Evolutionary conservation across 1,284 basidiomycete species (phyloP), one percentile per base, ranked within the genome.

Genomic region (Stygiomarasmius scandens): DNA sequence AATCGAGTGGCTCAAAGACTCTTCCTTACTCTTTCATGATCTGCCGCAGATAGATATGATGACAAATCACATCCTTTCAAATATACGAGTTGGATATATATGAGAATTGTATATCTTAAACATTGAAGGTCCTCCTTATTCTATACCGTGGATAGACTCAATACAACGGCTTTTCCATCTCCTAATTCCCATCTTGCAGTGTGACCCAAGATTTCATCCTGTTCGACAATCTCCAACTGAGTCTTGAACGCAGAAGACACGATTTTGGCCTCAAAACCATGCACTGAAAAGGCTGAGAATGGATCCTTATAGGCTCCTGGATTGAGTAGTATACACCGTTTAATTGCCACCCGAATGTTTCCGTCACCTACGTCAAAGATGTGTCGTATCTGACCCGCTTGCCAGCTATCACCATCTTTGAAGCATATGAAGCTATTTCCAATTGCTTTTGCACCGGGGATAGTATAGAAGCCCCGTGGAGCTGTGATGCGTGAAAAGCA

Each of bases 351-450:
- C 8, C 38, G n/a, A 12, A 41, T 41, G 11, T 9, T n/a, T 19
- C 38, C 38, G n/a, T 41, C 38, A 41, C 11, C 11, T 5, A 16
- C 6, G 25, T 46, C 51, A 20, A 52, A 57, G 23, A 57, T 51
- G 32, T 52, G 49, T 29, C 52, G 49, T n/a, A 57, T 57, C 12
- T 50, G 55, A 32, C 49, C 55, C n/a, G 55, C 49, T 2, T n/a
- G 3, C 55, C 55, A 57, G 19, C 23, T 22, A 32, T 25, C 20
- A 12, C 29, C 29, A 4, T 49, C 20, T 23, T 14, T 36, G 34
- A 57, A 52, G 41, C 43, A 52, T n/a, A 57, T 23, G 32, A 32
- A 52, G 23, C 55, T 57, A 41, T 57, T 50, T 14, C 43, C 49
- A n/a, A 54, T 45, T 14, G n/a, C 55, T 20, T 34, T 46, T 14